Evolutionary conservation across 2,329 filamentous ascomycete genomes (phyloP).

Genomic region (Alternaria brassicae): DNA sequence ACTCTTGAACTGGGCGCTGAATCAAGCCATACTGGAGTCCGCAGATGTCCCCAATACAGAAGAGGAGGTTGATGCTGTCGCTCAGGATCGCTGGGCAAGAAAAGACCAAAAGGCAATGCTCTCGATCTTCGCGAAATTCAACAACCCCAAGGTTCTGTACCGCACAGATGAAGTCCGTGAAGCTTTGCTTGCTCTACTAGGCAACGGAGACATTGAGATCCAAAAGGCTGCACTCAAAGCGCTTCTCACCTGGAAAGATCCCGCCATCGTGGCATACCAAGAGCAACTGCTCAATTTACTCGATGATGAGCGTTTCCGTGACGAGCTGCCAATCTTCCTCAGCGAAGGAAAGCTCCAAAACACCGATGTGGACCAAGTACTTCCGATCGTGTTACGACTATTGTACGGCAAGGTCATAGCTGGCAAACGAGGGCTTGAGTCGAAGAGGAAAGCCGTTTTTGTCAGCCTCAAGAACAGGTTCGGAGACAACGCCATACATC

Average conservation of each 20-base stretch:
- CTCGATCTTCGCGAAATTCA: slow-evolving; percentile 80
- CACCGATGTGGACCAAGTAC: slow-evolving; percentile 74
- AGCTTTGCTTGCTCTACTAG: slow-evolving; percentile 75
- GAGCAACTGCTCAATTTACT: slow-evolving; percentile 86
- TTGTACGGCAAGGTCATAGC: slow-evolving; percentile 90
- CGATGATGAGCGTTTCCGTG: slow-evolving; percentile 89
- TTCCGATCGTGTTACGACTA: slow-evolving; percentile 85
- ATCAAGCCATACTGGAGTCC: slow-evolving; percentile 20
- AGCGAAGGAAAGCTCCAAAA: slow-evolving; percentile 71
- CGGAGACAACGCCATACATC: slow-evolving; percentile 73
- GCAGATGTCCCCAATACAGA: background rate
- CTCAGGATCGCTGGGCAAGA: slow-evolving; percentile 65
- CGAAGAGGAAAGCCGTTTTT: slow-evolving; percentile 75
- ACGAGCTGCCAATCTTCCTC: slow-evolving; percentile 90
- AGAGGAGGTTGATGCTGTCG: slow-evolving; percentile 22
- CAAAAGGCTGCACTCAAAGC: slow-evolving; percentile 86
- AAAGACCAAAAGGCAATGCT: slow-evolving; percentile 86
- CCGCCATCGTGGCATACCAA: slow-evolving; percentile 76
- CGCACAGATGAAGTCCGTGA: slow-evolving; percentile 77
- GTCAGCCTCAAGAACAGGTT: slow-evolving; percentile 78
- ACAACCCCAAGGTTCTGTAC: slow-evolving; percentile 85
- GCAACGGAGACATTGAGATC: slow-evolving; percentile 88
- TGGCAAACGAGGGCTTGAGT: slow-evolving; percentile 80
- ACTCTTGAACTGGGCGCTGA: slow-evolving; percentile 76
- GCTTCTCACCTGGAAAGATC: slow-evolving; percentile 87